These are phyloP conservation scores for Acacia concinna DNA, from an alignment of 331 rosid species.

Conservation along the genomic window DNA sequence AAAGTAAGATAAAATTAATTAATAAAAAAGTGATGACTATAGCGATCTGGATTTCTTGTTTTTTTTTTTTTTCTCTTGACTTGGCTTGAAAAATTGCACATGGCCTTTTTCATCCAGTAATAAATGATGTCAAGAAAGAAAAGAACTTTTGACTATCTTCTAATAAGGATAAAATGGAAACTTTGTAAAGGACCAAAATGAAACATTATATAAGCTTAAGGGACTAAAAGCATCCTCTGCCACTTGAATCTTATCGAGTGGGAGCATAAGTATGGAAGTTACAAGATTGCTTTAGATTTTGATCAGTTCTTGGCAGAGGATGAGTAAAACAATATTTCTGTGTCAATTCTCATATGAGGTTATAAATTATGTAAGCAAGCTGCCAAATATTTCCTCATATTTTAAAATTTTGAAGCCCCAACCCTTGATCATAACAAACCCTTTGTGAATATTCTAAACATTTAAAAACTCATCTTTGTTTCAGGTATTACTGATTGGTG, in stretches of 20 bases:
- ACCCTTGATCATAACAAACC: neutral
- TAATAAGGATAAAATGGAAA: neutral
- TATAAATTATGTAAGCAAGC: neutral
- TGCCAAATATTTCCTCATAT: neutral
- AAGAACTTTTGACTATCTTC: neutral
- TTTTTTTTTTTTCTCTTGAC: no score
- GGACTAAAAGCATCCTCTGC: neutral
- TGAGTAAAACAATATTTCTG: neutral
- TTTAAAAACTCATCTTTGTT: neutral
- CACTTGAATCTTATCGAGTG: neutral
- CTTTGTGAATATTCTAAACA: neutral
- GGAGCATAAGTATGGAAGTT: neutral
- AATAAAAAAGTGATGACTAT: neutral
- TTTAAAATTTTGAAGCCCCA: neutral
- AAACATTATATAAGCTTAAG: neutral
- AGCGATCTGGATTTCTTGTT: neutral
- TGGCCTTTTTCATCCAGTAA: neutral
- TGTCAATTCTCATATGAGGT: neutral
- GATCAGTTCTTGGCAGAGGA: neutral
- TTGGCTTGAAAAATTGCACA: neutral
- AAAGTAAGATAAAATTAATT: neutral
- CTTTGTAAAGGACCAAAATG: neutral
- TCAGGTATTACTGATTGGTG: conserved; percentile 84
- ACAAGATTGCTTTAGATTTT: neutral
- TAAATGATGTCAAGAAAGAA: neutral